Evolutionary conservation across 2,329 filamentous ascomycete species (phyloP).

Genomic region (Phoma herbarum): DNA sequence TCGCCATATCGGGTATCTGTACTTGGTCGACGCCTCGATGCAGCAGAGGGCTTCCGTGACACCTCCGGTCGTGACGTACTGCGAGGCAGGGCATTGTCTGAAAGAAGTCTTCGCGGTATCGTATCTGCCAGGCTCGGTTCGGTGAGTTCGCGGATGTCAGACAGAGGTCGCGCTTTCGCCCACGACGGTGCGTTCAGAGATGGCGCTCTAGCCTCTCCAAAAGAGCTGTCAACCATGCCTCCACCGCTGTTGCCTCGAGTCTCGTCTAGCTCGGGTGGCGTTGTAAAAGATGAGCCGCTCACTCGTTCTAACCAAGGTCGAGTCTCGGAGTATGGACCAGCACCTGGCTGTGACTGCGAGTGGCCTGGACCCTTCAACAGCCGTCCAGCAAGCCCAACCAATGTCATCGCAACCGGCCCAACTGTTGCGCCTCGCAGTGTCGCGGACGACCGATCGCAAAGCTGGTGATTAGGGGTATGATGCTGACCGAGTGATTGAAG

Average conservation of each 20-base stretch:
- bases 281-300: constrained; percentile 21
- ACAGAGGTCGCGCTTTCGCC: constrained; percentile 55
- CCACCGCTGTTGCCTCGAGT: constrained; percentile 24
- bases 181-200: constrained; percentile 40
- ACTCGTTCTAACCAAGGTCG: constrained; percentile 31
- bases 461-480: constrained; percentile 38
- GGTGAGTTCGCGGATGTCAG: constrained; percentile 61
- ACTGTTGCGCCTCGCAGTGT: constrained; percentile 26
- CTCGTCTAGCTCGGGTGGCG: constrained; percentile 24
- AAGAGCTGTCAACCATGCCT: constrained; percentile 40
- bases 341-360: constrained; percentile 36
- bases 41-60: constrained; percentile 44
- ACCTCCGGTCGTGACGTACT: constrained; percentile 41
- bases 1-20: constrained; percentile 39
- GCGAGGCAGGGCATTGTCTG: constrained; percentile 30
- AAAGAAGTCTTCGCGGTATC: constrained; percentile 40
- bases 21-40: constrained; percentile 44
- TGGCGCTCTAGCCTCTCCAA: constrained; percentile 37
- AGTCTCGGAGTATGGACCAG: constrained; percentile 26
- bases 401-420: constrained; percentile 41
- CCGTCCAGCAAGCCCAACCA: constrained; percentile 43
- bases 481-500: constrained; percentile 47
- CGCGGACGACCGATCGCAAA: constrained; percentile 37
- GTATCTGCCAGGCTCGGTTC: constrained; percentile 58
- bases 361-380: constrained; percentile 49